Base-by-base conservation (phyloP, 1,284 basidiomycete species). In the Cystobasidium sp. region DNA sequence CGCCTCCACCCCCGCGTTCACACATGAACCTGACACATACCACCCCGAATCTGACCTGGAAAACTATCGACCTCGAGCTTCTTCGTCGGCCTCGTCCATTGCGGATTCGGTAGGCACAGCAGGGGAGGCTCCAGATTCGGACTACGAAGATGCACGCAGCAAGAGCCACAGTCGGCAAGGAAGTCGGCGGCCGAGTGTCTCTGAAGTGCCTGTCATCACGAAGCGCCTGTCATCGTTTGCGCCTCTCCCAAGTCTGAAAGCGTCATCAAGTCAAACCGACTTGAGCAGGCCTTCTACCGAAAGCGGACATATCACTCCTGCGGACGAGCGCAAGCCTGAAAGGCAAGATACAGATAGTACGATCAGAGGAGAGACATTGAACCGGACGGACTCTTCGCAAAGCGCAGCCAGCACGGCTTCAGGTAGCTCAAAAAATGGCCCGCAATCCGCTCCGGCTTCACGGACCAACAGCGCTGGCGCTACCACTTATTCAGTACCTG, bases 51-150 rank as follows among this genome's bases (percentile, higher is more conserved):
- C 37, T 44, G 52, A 49, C 12, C 20, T 56, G 18, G 52, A 68
- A 9, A 64, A 52, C 37, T 58, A 56, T 22, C n/a, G 43, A 6
- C 44, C 56, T 44, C 62, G 70, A 47, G 70, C 58, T 16, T 73
- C 70, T 7, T 56, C 70, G 0, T 73, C 70, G 1, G 46, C 70
- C 12, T 65, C 62, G 3, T 66, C 62, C 5, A 47, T 73, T 16
- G 70, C 70, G n/a, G 70, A 73, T n/a, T 65, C 62, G 14, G 70
- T 61, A 16, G 70, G 70, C 5, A 73, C 70, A 39, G 70, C 70
- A 43, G 70, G 56, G 6, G 70, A 73, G 51, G 70, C 62, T 37
- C 49, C 70, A 46, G 70, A 73, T 53, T 65, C 62, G 24, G 70
- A 73, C 22, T 73, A 73, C 47, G 70, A 73, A 51, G 62, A 73